Percentiles rank a stretch among this genome's conserved stretches.
Evolutionary conservation across 2,329 filamentous ascomycete genomes (phyloP).

Genomic region (Fusarium clavum): DNA sequence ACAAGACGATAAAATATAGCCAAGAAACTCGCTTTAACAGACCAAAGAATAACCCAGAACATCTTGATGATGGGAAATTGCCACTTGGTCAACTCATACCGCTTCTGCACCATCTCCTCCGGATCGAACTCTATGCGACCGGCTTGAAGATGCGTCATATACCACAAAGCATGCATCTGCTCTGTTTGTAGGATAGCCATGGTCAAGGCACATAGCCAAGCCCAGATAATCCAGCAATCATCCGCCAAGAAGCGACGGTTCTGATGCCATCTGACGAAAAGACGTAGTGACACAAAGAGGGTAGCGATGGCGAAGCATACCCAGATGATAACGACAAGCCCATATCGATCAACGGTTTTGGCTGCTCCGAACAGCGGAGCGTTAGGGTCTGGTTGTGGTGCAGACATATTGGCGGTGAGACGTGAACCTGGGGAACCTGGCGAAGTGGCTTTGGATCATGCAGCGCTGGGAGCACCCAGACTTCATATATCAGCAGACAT

Average conservation of each 20-base stretch:
- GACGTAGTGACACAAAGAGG: not conserved
- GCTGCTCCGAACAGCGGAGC: constrained; percentile 26
- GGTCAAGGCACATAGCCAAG: constrained; percentile 18
- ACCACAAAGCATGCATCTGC: constrained; percentile 29
- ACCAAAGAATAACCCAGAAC: constrained; percentile 32
- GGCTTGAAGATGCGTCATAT: constrained; percentile 12
- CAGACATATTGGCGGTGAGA: constrained; percentile 9
- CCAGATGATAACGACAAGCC: constrained; percentile 12
- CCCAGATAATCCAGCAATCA: constrained; percentile 31
- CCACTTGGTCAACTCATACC: constrained; percentile 8
- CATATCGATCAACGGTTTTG: constrained; percentile 1
- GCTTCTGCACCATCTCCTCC: not conserved
- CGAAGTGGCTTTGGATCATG: not conserved
- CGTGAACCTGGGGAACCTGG: not conserved
- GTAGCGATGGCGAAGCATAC: constrained; percentile 21
- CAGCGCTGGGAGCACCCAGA: not conserved
- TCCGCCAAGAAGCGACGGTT: constrained; percentile 19
- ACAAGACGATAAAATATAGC: constrained; percentile 20
- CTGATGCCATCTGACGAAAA: constrained; percentile 22
- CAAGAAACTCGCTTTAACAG: constrained; percentile 29
- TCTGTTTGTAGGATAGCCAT: constrained; percentile 30
- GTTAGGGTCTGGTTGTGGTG: constrained; percentile 4
- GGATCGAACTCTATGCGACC: constrained; percentile 10
- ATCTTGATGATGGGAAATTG: constrained; percentile 31
- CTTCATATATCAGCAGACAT: not conserved